Base-by-base conservation (phyloP, 331 rosid genomes). In the Dryas integrifolia region DNA sequence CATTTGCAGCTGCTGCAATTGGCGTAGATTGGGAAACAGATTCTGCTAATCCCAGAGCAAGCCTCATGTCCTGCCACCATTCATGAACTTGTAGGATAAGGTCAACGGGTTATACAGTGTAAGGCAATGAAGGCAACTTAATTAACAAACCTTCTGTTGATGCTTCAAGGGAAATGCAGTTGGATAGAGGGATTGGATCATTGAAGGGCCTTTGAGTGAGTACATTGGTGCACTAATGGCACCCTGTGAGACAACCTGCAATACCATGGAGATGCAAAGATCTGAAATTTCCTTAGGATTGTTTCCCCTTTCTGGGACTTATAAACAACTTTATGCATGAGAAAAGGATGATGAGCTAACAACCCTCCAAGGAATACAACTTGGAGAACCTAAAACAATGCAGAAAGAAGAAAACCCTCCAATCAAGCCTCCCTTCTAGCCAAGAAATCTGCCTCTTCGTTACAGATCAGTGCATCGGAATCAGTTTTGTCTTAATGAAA, bases 211-310 rank as follows among this genome's bases (percentile, higher is more conserved):
- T 84, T 91, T 95, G 38, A 60, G 77, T 40, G 88, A 78, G 89
- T 85, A 91, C 98, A 94, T 94, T 62, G 97, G 98, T 58, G 96
- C 87, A 76, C 82, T 94, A 44, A 94, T 94, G 63, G 98, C 98
- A 73, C 98, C 97, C 76, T 95, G 97, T 72, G 98, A 95, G 77
- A 89, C 86, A 35, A 95, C 96, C 97, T 91, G 89, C 77, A 85
- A 71, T 70, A 73, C 77, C 74, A 44, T 7, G 35, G 45, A 10
- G 9, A 71, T 71, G 57, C 35, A 58, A 9, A 13, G 46, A 44
- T 5, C 24, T 14, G 9, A 43, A 26, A 58, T 45, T 44, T 58
- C 13, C 10, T 48, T 18, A 53, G n/a, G 12, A 51, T 7, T 47
- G n/a, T 9, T 67, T 15, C 13, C 48, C n/a, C 49, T 38, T 49